Evolutionary conservation across 768 basidiomycete species (phyloP), one percentile per base, ranked within the genome.

Genomic region (Calocera viscosa): DNA sequence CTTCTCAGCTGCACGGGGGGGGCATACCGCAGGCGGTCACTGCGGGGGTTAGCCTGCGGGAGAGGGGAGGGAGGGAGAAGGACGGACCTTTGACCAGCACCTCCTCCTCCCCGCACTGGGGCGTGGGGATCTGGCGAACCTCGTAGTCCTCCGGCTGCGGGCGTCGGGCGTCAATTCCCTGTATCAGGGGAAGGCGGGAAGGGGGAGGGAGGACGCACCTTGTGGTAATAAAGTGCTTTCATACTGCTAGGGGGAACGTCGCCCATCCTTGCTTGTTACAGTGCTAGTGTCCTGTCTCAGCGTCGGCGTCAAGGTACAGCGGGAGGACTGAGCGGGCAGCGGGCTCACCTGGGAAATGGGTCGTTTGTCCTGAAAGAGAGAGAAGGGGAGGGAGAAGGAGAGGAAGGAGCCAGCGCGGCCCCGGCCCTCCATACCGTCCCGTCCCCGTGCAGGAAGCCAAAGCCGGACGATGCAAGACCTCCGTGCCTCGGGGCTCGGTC

Each of bases 1-100:
- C 14, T 49, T 26, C n/a, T n/a, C n/a, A n/a, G n/a, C n/a, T n/a
- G n/a, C n/a, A 5, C 11, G 26, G 53, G 2, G 30, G 53, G 26
- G 24, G 30, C 53, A 10, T 32, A 60, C 30, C 72, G 5, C 73
- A 70, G 33, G 26, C 26, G 26, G 30, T 28, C 14, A 32, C 53
- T 32, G 53, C 30, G 2, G 5, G 53, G 53, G 30, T 26, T 7
- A 60, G 30, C 26, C 26, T 5, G 30, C 24, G 14, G 16, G 22
- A 32, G n/a, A 49, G n/a, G 17, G 40, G 11, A 32, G 32, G 41
- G 53, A 11, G 8, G 67, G 65, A 65, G 69, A 47, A 60, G 33
- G 64, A 64, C 72, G 66, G 63, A 84, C 87, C 87, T 81, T 91
- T 89, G 70, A 91, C 78, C 63, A 90, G 80, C 63, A 90, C 82